Base-by-base conservation (phyloP, 352 stramenopile genomes). In the Pythium phragmiticola region DNA sequence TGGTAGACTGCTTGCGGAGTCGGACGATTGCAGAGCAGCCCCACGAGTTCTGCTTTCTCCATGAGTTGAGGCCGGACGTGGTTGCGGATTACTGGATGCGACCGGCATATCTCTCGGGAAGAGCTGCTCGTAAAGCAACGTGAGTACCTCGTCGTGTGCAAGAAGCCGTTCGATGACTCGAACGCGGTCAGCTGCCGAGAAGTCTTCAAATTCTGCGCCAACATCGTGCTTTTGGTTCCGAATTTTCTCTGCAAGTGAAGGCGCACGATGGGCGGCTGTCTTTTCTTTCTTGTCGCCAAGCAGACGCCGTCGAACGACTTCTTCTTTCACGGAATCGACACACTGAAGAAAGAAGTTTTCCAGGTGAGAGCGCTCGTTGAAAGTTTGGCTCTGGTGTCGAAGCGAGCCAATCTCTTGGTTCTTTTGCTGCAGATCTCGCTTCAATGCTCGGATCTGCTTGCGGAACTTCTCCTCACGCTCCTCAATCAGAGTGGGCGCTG, bases 291-390 rank as follows among this genome's bases (percentile, higher is more conserved):
- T 78, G n/a, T 57, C 30, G 3, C 69, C 66, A 12, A 63, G 30
- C 0, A 39, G 21, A 9, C 76, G 68, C 60, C 84, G 63, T 58
- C 76, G 68, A 53, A 69, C 52, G 7, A 90, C 82, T 56, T 92
- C 84, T 4, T 88, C 76, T 65, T 95, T 95, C 34, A 95, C 81
- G 0, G 84, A 82, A 11, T 94, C 78, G n/a, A 96, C 67, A 63
- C 85, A 94, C 57, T 89, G 73, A 48, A 92, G 65, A 49, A 95
- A 95, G 39, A 95, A 88, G 19, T 74, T 75, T 57, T 94, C 82
- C 21, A 95, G 65, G 16, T 78, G 73, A 6, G 80, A 82, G 6
- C 71, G 58, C 7, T 73, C 77, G 21, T 73, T 70, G 13, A 61
- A 64, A 9, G 47, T 55, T 4, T 80, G 21, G 7, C 73, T 64